Percentiles rank a stretch among this genome's conserved stretches.
phyloP scores from a whole-genome alignment of 2,329 filamentous ascomycete species.

The Juglanconis sp. region DNA sequence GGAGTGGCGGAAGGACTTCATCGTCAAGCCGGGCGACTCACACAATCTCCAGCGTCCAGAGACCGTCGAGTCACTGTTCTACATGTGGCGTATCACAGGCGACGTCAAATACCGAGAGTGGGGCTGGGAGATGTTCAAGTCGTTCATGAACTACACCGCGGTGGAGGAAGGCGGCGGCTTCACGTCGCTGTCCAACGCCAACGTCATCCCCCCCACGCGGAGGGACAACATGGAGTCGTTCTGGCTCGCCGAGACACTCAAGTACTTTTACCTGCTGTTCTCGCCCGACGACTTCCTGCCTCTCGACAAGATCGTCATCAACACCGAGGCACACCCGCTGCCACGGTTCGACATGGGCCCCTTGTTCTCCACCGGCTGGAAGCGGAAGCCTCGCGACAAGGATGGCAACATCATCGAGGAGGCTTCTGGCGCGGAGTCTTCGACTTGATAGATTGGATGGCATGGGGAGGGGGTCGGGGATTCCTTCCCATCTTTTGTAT shows the following conservation, averaged over 20 bases:
- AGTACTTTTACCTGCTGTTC: conserved; percentile 96
- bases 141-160: conserved; percentile 81
- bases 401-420: conserved; percentile 36
- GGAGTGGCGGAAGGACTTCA: conserved; percentile 73
- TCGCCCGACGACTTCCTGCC: conserved; percentile 78
- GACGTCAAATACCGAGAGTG: conserved; percentile 87
- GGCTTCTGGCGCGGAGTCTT: not conserved
- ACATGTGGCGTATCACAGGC: conserved; percentile 98
- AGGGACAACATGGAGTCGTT: conserved; percentile 98
- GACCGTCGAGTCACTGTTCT: conserved; percentile 93
- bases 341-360: conserved; percentile 80
- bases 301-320: conserved; percentile 83
- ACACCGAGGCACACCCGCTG: conserved; percentile 91
- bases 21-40: conserved; percentile 74
- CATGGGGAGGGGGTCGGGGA: too few species aligned
- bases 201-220: conserved; percentile 62
- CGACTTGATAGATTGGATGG: not conserved
- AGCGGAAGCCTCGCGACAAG: conserved; percentile 60
- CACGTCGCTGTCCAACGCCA: conserved; percentile 75
- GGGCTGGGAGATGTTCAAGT: conserved; percentile 98
- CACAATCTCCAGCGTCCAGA: conserved; percentile 96
- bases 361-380: conserved; percentile 78
- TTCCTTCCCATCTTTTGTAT: not conserved
- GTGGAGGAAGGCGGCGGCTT: conserved; percentile 78
- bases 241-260: conserved; percentile 96